Conservation (phyloP, 805 yeast species). For the Zygosaccharomyces lentus region DNA sequence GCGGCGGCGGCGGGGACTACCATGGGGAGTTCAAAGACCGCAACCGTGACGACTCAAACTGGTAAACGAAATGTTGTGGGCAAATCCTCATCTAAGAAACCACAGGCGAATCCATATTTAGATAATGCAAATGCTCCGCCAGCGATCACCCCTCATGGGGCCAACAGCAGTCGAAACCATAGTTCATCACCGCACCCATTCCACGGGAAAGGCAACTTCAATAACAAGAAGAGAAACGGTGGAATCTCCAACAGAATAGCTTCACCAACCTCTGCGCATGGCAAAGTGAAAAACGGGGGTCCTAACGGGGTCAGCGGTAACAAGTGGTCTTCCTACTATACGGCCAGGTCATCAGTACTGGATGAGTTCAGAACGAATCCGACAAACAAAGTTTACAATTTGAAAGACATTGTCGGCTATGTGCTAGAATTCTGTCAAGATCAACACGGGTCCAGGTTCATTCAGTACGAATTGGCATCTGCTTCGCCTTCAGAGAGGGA, state of each 20-base stretch:
- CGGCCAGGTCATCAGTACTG: slow-evolving; percentile 62
- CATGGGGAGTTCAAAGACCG: background rate
- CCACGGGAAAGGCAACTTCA: slow-evolving; percentile 18
- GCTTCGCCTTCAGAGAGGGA: slow-evolving; percentile 70
- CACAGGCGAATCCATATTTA: slow-evolving; percentile 25
- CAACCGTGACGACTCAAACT: background rate
- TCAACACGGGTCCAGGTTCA: slow-evolving; percentile 95
- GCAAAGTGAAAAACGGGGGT: slow-evolving; percentile 6
- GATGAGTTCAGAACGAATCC: slow-evolving; percentile 76
- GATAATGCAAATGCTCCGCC: slow-evolving; percentile 10
- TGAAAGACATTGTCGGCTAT: slow-evolving; percentile 77
- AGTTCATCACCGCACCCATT: background rate
- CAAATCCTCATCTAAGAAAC: slow-evolving; percentile 8
- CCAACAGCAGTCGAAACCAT: slow-evolving; percentile 4
- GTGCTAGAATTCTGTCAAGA: slow-evolving; percentile 90
- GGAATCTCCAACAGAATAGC: slow-evolving; percentile 16
- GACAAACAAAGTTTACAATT: slow-evolving; percentile 50
- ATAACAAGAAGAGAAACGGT: slow-evolving; percentile 1
- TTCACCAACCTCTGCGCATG: slow-evolving; percentile 17
- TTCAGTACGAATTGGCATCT: slow-evolving; percentile 76
- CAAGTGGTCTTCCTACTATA: slow-evolving; percentile 4
- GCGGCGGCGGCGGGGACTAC: background rate
- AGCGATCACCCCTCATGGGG: background rate
- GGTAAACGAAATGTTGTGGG: background rate
- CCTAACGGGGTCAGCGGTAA: background rate